Base-by-base conservation (phyloP, 495 filamentous ascomycete genomes). In the Penicillium macrosclerotiorum region DNA sequence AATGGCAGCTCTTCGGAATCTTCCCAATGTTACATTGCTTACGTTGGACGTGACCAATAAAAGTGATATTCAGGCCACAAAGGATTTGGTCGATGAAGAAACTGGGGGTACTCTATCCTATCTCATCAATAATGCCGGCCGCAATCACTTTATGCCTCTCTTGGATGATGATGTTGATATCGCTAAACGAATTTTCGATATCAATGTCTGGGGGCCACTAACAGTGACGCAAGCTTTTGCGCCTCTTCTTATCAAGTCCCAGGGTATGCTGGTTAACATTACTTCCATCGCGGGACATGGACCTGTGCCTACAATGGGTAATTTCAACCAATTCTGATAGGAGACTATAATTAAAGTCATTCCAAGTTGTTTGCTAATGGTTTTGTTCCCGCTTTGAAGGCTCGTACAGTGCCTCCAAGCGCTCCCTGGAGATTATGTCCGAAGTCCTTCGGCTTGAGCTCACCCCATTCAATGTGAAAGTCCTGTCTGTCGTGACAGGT, bases 51-150 rank as follows among this genome's bases (percentile, higher is more conserved):
- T 51, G 18, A 18, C 20, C 12, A 13, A 30, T n/a, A 11, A 36
- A 48, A 47, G 54, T 5, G 72, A 70, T 1, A 75, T 80, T 45
- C 37, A 25, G 1, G 31, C 30, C 5, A 37, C 37, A 12, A 26
- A 31, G 6, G 16, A 31, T 1, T 12, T 19, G 6, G 40, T 49
- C 2, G 20, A 19, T 9, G 22, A 14, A 3, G 42, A 42, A 14
- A 60, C 53, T 0, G 45, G 31, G 5, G 60, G 60, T 2, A 46
- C 38, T 11, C 66, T 84, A 5, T 71, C 78, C 37, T 58, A 73
- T 16, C 65, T 84, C 5, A 59, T 83, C 33, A 82, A 83, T 53
- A 82, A 82, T 46, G 76, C 79, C 35, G 79, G 73, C 13, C 37
- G 51, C n/a, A 57, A 55, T 34, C 68, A 67, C 23, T 54, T 54